Evolutionary conservation across 768 basidiomycete genomes (phyloP).

Genomic region (Bullera alba): DNA sequence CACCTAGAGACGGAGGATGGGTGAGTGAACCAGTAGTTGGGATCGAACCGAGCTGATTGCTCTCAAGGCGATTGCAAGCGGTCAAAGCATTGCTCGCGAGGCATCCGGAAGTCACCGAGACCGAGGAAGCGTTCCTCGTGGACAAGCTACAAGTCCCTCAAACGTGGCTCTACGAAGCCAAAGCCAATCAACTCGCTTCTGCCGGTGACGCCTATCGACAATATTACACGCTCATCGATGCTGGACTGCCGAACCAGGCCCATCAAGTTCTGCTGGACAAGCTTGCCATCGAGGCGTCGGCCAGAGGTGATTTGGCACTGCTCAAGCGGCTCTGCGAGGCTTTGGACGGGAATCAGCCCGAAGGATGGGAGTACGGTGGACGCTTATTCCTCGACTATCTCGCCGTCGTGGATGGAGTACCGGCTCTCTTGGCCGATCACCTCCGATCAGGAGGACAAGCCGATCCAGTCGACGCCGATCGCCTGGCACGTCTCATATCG

Average conservation of each 20-base stretch:
- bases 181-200: constrained; percentile 65
- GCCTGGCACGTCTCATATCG: constrained; percentile 8
- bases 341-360: constrained; percentile 58
- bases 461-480: not conserved
- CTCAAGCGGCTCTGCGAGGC: constrained; percentile 62
- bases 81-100: constrained; percentile 73
- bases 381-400: constrained; percentile 49
- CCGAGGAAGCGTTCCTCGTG: constrained; percentile 45
- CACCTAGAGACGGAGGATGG: constrained; percentile 74
- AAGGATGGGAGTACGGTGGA: constrained; percentile 75
- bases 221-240: constrained; percentile 67
- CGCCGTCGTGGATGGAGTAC: constrained; percentile 17
- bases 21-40: constrained; percentile 50
- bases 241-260: constrained; percentile 63
- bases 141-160: constrained; percentile 74
- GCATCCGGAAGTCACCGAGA: constrained; percentile 36
- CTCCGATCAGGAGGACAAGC: constrained; percentile 2
- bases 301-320: constrained; percentile 60
- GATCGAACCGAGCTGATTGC: constrained; percentile 1
- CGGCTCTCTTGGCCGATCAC: constrained; percentile 10
- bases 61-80: constrained; percentile 65
- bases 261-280: constrained; percentile 79
- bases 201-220: constrained; percentile 61
- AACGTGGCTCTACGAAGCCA: constrained; percentile 83
- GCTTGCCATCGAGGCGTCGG: constrained; percentile 78